These are phyloP conservation scores for Lecanicillium sp. DNA, from an alignment of 2,329 filamentous ascomycete species.

Conservation along the genomic window DNA sequence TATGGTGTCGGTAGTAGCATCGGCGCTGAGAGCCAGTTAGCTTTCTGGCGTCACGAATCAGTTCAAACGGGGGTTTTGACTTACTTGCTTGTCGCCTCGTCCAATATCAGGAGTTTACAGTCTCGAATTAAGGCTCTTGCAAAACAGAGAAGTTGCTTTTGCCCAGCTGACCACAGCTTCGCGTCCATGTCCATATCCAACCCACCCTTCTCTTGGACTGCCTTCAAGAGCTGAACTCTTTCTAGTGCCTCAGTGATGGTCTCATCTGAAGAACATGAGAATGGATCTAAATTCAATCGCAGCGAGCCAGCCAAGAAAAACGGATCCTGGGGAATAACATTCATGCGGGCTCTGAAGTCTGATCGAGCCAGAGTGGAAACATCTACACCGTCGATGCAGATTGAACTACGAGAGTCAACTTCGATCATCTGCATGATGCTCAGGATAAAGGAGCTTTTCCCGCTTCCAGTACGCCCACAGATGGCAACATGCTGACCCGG, in stretches of 20 bases:
- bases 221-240: constrained; percentile 13
- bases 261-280: constrained; percentile 12
- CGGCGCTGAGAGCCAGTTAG: too few species aligned
- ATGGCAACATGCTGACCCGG: constrained; percentile 22
- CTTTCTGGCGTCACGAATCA: too few species aligned
- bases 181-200: constrained; percentile 11
- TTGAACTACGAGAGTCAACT: constrained; percentile 19
- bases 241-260: constrained; percentile 10
- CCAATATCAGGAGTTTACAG: constrained; percentile 8
- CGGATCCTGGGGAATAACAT: constrained; percentile 42
- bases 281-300: constrained; percentile 33
- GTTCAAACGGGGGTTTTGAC: too few species aligned
- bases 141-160: constrained; percentile 17
- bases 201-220: constrained; percentile 18
- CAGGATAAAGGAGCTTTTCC: constrained; percentile 34
- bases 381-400: constrained; percentile 34
- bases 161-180: constrained; percentile 14
- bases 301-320: constrained; percentile 38
- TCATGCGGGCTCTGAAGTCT: constrained; percentile 36
- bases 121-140: constrained; percentile 23
- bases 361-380: constrained; percentile 30
- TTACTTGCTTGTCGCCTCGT: constrained; percentile 5
- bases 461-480: constrained; percentile 25
- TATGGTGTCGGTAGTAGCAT: too few species aligned
- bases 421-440: constrained; percentile 31